A percentile compares a stretch with the other conserved stretches of the same genome.
phyloP scores from a whole-genome alignment of 2,329 filamentous ascomycete species.

The Colletotrichum lupini region DNA sequence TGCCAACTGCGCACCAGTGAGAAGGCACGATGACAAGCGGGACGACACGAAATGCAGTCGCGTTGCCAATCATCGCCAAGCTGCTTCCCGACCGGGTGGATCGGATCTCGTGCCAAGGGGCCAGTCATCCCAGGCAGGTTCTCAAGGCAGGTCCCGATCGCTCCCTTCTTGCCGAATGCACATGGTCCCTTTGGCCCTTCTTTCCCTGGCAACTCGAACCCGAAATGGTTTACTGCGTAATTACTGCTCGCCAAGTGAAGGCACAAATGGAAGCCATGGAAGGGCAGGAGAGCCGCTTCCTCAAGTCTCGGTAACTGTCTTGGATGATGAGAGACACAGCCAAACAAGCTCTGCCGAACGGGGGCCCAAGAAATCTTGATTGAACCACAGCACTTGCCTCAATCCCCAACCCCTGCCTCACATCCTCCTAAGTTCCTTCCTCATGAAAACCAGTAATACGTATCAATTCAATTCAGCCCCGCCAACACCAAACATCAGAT shows the following conservation, averaged over 20 bases:
- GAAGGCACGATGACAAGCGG: neutral
- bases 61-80: conserved; percentile 28
- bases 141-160: neutral
- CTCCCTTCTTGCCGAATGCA: neutral
- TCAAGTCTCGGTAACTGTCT: neutral
- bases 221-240: neutral
- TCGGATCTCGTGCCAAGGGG: conserved; percentile 27
- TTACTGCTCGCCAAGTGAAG: neutral
- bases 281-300: too few relatives aligned
- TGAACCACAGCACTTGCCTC: neutral
- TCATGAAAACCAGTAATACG: neutral
- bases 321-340: neutral
- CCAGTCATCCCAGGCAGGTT: conserved; percentile 3
- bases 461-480: neutral
- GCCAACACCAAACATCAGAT: neutral
- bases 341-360: conserved; percentile 21
- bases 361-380: conserved; percentile 17
- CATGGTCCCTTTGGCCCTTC: neutral
- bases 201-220: neutral
- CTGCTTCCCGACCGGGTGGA: conserved; percentile 26
- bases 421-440: neutral
- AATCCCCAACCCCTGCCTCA: neutral
- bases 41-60: neutral
- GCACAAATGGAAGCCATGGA: too few relatives aligned
- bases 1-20: neutral